Base-by-base conservation (phyloP, 108 stramenopile genomes). In the Asterionellopsis glacialis region DNA sequence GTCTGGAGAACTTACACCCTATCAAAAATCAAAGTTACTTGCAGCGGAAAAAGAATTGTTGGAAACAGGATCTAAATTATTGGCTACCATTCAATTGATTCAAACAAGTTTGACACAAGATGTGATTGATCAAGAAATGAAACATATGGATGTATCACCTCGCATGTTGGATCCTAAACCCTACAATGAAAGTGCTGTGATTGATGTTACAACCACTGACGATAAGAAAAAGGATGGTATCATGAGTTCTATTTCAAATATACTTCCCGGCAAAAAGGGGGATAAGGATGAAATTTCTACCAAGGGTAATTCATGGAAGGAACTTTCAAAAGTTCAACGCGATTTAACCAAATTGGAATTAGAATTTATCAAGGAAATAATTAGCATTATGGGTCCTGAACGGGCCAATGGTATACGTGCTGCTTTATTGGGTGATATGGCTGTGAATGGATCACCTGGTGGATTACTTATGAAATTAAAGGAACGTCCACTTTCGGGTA, bases 401-500 rank as follows among this genome's bases (percentile, higher is more conserved):
- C 75, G 83, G 23, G 91, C 83, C 10, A 65, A 79, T 59, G 77
- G 67, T 12, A 55, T 91, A 23, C 82, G 90, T 12, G 59, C 77
- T 28, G 83, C 90, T 11, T 21, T 86, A 11, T 57, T 91, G 44
- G 86, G 90, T 27, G 83, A 88, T 59, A 73, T 81, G 27, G 63
- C 79, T 27, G 75, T 72, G 18, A 70, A 72, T 50, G 79, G 77
- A 12, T 42, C 63, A 13, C 65, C 70, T 21, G 90, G 87, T 11
- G 65, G 70, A 13, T 53, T 93, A 15, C 64, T 93, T 55, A 59
- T 45, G 22, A 69, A 70, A 16, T 54, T 94, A 44, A 70, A 87
- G 53, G 80, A 88, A 26, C 68, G 93, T 48, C 93, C 93, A 6
- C 59, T 94, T 61, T 74, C 75, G 11, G 47, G 70, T 9, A 54